Conservation (phyloP, 352 stramenopile species). For the Globisporangium okanoganense region DNA sequence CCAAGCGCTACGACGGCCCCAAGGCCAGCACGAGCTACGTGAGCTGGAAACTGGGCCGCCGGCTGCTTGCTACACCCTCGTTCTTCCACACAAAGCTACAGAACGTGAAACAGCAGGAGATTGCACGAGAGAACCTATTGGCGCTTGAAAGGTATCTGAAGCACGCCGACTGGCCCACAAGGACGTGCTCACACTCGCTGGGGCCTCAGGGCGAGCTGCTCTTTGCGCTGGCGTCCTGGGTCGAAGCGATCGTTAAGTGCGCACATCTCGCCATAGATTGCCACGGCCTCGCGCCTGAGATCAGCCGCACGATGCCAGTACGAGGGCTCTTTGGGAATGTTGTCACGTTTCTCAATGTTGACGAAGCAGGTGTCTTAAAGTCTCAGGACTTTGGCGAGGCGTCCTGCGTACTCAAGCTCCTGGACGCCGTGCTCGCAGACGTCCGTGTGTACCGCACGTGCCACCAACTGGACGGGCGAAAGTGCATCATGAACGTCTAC, state of each 20-base stretch:
- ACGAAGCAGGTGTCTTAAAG: not conserved
- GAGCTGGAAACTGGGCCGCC: conserved; percentile 62
- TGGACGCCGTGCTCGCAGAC: conserved; percentile 59
- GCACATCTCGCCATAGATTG: conserved; percentile 39
- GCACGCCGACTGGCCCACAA: conserved; percentile 47
- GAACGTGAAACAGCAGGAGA: conserved; percentile 27
- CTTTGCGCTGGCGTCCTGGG: conserved; percentile 44
- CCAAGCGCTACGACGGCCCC: conserved; percentile 56
- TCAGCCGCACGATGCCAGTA: conserved; percentile 49
- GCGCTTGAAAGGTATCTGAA: conserved; percentile 54
- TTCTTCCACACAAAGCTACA: conserved; percentile 55
- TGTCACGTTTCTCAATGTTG: conserved; percentile 40
- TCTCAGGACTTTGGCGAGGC: conserved; percentile 20
- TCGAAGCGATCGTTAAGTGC: conserved; percentile 37
- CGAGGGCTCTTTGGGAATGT: conserved; percentile 64
- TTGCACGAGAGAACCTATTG: conserved; percentile 50
- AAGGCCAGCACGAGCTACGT: conserved; percentile 40
- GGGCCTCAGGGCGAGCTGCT: conserved; percentile 28
- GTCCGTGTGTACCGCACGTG: conserved; percentile 60
- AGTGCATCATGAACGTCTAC: conserved; percentile 60
- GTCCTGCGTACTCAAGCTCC: conserved; percentile 36
- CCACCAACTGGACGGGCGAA: conserved; percentile 34
- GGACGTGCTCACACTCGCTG: conserved; percentile 25
- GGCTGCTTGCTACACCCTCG: conserved; percentile 40
- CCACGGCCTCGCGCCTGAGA: conserved; percentile 36